phyloP scores from a whole-genome alignment of 2,329 filamentous ascomycete species.

The Aspergillus fumigatus region DNA sequence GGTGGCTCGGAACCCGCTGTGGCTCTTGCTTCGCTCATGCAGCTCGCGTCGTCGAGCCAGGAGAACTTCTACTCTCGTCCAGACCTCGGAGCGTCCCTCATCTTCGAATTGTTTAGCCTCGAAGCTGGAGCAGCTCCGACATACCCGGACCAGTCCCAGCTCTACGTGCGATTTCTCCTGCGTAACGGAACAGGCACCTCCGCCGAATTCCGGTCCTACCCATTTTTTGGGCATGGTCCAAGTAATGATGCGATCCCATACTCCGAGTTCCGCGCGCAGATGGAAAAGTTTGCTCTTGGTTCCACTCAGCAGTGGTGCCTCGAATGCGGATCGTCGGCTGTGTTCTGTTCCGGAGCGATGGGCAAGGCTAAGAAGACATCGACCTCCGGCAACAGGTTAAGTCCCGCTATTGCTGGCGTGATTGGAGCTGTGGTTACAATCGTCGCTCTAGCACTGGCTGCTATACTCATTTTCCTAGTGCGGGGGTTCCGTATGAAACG shows the following conservation, averaged over 20 bases:
- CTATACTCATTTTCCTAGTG: slow-evolving; percentile 38
- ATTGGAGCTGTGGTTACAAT: slow-evolving; percentile 53
- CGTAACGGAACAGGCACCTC: slow-evolving; percentile 50
- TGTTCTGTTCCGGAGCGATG: slow-evolving; percentile 50
- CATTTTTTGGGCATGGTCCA: slow-evolving; percentile 49
- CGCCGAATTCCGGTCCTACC: slow-evolving; percentile 37
- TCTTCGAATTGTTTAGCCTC: slow-evolving; percentile 51
- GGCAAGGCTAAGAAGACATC: slow-evolving; percentile 2
- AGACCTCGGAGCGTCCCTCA: slow-evolving; percentile 44
- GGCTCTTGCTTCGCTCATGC: slow-evolving; percentile 47
- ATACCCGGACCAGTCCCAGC: slow-evolving; percentile 42
- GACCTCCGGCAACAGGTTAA: slow-evolving; percentile 22
- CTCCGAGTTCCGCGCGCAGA: slow-evolving; percentile 45
- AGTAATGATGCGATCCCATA: slow-evolving; percentile 46
- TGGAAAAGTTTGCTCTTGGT: slow-evolving; percentile 42
- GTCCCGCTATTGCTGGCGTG: slow-evolving; percentile 49
- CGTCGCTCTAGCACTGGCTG: slow-evolving; percentile 41
- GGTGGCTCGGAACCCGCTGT: slow-evolving; percentile 48
- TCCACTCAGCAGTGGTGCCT: slow-evolving; percentile 51
- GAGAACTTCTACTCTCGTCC: slow-evolving; percentile 48
- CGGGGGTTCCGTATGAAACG: slow-evolving; percentile 46
- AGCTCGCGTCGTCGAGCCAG: slow-evolving; percentile 35
- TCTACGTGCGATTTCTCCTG: slow-evolving; percentile 54
- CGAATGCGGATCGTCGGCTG: slow-evolving; percentile 40
- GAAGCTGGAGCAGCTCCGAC: slow-evolving; percentile 25